phyloP scores from a whole-genome alignment of 306 rosid genomes.

The Pterocarpus macrocarpus region DNA sequence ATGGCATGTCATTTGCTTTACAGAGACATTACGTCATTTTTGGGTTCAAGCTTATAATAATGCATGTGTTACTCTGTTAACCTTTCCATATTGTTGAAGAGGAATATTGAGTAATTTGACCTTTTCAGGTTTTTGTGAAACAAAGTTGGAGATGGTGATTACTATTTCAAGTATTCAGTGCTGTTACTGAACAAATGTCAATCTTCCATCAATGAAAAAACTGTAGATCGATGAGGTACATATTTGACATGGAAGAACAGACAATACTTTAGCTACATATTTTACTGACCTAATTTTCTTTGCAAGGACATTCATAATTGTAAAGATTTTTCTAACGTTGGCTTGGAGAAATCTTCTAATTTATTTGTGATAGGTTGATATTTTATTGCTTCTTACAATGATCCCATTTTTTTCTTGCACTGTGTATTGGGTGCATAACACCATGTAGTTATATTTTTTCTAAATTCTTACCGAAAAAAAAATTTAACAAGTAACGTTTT shows the following conservation, averaged over 20 bases:
- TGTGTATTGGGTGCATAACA: too few species aligned
- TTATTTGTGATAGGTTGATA: too few species aligned
- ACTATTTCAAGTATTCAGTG: constrained; percentile 51
- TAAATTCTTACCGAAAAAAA: too few species aligned
- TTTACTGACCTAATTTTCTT: constrained; percentile 45
- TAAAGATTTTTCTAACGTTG: constrained; percentile 27
- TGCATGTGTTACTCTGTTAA: constrained; percentile 3
- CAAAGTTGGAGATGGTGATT: constrained; percentile 36
- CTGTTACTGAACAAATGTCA: constrained; percentile 54
- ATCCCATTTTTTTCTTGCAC: too few species aligned
- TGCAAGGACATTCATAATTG: constrained; percentile 51
- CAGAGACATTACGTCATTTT: background rate
- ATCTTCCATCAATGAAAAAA: constrained; percentile 46
- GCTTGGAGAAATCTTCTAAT: too few species aligned
- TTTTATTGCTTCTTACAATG: too few species aligned
- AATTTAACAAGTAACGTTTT: too few species aligned
- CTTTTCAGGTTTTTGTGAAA: constrained; percentile 69
- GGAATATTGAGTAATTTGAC: constrained; percentile 50
- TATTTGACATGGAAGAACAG: constrained; percentile 56
- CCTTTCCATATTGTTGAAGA: constrained; percentile 32
- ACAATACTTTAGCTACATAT: constrained; percentile 47
- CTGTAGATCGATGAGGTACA: constrained; percentile 72
- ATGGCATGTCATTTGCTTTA: constrained; percentile 14
- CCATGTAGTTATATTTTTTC: too few species aligned
- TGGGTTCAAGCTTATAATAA: background rate